Conservation (phyloP, 345 rosid genomes). For the Dimocarpus longan region DNA sequence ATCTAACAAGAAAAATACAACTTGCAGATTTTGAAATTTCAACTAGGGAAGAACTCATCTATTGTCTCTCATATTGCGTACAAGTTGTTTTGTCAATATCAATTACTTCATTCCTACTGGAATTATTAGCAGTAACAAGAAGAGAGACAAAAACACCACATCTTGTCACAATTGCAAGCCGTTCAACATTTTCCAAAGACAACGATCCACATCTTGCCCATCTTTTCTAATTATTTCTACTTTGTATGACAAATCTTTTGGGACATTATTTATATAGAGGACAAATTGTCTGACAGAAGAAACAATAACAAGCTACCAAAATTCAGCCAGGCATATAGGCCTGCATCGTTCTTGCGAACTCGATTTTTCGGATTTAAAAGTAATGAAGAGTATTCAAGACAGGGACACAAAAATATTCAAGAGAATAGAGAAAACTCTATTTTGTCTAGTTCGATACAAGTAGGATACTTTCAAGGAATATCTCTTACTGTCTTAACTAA, state of each 20-base stretch:
- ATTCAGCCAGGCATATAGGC: not conserved
- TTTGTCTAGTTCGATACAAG: not conserved
- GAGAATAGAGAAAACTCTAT: not conserved
- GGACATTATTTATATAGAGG: not conserved
- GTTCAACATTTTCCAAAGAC: not conserved
- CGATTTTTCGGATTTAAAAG: not conserved
- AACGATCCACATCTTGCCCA: not conserved
- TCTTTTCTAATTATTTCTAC: not conserved
- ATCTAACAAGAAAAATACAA: not conserved
- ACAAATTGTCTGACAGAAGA: not conserved
- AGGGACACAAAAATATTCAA: not conserved
- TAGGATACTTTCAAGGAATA: too few relatives aligned
- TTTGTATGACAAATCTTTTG: not conserved
- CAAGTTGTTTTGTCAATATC: not conserved
- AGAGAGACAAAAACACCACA: not conserved
- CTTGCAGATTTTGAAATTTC: not conserved
- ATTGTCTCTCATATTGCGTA: not conserved
- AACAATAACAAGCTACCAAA: not conserved
- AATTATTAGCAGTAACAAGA: not conserved
- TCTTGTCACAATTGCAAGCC: not conserved
- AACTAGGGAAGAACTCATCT: not conserved
- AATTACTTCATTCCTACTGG: not conserved
- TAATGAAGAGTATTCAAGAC: not conserved
- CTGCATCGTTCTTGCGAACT: constrained; percentile 7
- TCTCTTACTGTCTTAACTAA: too few relatives aligned